Evolutionary conservation across 2,329 filamentous ascomycete species (phyloP).

Genomic region (Bipolaris victoriae): DNA sequence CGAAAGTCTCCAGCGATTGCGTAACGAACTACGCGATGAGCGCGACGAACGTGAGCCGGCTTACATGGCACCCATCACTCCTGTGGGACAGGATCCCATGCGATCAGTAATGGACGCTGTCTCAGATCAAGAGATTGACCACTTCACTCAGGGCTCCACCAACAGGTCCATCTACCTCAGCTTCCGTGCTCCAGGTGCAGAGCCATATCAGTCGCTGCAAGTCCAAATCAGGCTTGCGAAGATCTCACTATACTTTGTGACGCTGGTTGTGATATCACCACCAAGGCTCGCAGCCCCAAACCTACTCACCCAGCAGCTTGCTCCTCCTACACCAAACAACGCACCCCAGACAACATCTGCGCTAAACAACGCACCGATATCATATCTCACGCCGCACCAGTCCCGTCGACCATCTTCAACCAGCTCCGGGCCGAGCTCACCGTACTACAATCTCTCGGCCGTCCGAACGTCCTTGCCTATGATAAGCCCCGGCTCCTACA

Average conservation of each 20-base stretch:
- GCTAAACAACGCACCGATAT: conserved; percentile 30
- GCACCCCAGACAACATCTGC: conserved; percentile 39
- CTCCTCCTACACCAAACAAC: conserved; percentile 38
- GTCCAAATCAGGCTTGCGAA: conserved; percentile 50
- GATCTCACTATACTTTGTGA: conserved; percentile 55
- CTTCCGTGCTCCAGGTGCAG: conserved; percentile 43
- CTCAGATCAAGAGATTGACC: conserved; percentile 52
- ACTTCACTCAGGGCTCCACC: conserved; percentile 52
- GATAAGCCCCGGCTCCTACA: conserved; percentile 44
- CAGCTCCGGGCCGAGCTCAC: conserved; percentile 43
- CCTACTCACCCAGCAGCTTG: conserved; percentile 44
- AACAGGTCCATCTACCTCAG: conserved; percentile 51
- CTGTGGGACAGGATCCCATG: conserved; percentile 52
- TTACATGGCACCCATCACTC: conserved; percentile 58
- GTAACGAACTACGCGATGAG: conserved; percentile 55
- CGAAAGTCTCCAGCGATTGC: conserved; percentile 53
- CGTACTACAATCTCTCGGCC: conserved; percentile 44
- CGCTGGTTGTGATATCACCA: conserved; percentile 47
- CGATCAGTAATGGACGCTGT: conserved; percentile 49
- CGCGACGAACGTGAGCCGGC: conserved; percentile 56
- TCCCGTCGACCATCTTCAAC: conserved; percentile 40
- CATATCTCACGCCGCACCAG: conserved; percentile 39
- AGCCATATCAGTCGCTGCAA: conserved; percentile 45
- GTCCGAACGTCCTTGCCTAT: conserved; percentile 45
- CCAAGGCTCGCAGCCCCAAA: conserved; percentile 32